Conservation (phyloP, 805 yeast genomes). For the Candida mattraensis region DNA sequence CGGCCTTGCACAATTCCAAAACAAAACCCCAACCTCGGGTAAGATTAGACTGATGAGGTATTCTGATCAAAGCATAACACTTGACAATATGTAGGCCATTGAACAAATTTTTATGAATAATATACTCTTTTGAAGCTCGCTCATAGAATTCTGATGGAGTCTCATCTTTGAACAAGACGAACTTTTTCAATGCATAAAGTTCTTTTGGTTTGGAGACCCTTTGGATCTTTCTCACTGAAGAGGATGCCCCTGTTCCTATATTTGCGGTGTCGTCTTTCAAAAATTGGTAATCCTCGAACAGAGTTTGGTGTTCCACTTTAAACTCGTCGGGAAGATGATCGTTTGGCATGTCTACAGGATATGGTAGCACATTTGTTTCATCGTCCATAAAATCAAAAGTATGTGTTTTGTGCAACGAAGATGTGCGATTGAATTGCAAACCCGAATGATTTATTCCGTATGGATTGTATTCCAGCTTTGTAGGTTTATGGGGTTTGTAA, state of each 20-base stretch:
- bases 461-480: slow-evolving; percentile 61
- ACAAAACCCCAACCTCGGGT: slow-evolving; percentile 82
- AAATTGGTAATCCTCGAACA: slow-evolving; percentile 58
- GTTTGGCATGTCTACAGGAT: slow-evolving; percentile 74
- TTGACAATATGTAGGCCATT: slow-evolving; percentile 63
- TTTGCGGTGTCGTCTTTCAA: slow-evolving; percentile 45
- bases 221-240: slow-evolving; percentile 59
- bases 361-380: slow-evolving; percentile 52
- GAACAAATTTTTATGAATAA: slow-evolving; percentile 58
- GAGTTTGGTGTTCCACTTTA: slow-evolving; percentile 48
- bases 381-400: slow-evolving; percentile 30
- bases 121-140: slow-evolving; percentile 68
- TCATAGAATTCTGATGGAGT: slow-evolving; percentile 69
- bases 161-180: slow-evolving; percentile 62
- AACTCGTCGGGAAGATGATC: slow-evolving; percentile 58
- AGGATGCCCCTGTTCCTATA: slow-evolving; percentile 75
- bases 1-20: slow-evolving; percentile 60
- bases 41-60: slow-evolving; percentile 54
- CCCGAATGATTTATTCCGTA: slow-evolving; percentile 49
- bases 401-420: slow-evolving; percentile 26
- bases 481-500: slow-evolving; percentile 19
- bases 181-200: slow-evolving; percentile 70
- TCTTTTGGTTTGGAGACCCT: slow-evolving; percentile 41
- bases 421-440: slow-evolving; percentile 11
- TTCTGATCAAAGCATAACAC: slow-evolving; percentile 54